Percentiles rank a stretch among this genome's conserved stretches.
Conservation (phyloP, 805 yeast species). For the Lachancea kluyveri region DNA sequence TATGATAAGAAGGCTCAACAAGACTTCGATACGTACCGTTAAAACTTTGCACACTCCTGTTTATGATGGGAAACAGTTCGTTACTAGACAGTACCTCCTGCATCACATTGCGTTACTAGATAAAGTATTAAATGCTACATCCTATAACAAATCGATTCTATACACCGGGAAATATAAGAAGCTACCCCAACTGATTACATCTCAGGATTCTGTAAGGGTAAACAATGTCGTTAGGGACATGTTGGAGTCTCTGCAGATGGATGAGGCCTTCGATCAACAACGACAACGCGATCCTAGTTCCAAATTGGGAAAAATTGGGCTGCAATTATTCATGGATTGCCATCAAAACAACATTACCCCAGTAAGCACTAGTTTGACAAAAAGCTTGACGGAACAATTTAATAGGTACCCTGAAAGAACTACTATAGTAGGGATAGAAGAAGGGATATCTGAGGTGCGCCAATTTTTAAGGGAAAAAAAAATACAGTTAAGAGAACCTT, state of each 20-base stretch:
- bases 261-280: constrained; percentile 11
- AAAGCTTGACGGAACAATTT: constrained; percentile 13
- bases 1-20: too few relatives aligned
- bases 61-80: constrained; percentile 10
- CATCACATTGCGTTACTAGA: constrained; percentile 17
- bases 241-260: constrained; percentile 16
- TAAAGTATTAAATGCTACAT: constrained; percentile 15
- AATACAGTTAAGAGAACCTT: constrained; percentile 9
- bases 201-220: constrained; percentile 15
- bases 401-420: constrained; percentile 14
- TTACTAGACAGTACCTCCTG: constrained; percentile 12
- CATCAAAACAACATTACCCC: constrained; percentile 16
- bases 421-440: constrained; percentile 13
- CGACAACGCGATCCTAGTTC: constrained; percentile 6
- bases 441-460: constrained; percentile 13
- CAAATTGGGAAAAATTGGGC: constrained; percentile 22
- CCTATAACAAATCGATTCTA: constrained; percentile 19
- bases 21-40: constrained; percentile 8
- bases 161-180: constrained; percentile 21
- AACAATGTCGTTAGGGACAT: constrained; percentile 18
- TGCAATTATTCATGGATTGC: constrained; percentile 22
- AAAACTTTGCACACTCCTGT: constrained; percentile 27
- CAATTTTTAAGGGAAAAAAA: constrained; percentile 12
- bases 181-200: constrained; percentile 18
- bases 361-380: constrained; percentile 17